Percentiles rank a stretch among this genome's conserved stretches.
Conservation (phyloP, 2,329 filamentous ascomycete genomes). For the Aspergillus uvarum region DNA sequence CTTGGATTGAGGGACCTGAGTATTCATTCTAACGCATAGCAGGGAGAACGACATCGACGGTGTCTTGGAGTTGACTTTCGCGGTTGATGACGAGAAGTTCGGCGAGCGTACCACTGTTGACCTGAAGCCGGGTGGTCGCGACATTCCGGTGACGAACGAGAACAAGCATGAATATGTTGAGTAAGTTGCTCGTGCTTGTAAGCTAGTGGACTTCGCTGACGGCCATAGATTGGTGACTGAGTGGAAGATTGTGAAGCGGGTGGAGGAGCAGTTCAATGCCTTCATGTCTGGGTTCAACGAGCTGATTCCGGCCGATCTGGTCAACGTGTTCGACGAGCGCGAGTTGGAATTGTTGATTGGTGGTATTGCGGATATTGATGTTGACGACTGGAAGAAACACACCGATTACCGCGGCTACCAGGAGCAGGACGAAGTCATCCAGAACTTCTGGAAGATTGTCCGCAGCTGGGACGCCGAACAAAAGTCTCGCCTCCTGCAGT, state of each 20-base stretch:
- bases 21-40: constrained; percentile 21
- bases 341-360: constrained; percentile 95
- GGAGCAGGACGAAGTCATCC: constrained; percentile 93
- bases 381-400: constrained; percentile 99
- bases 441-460: constrained; percentile 97
- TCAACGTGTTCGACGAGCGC: constrained; percentile 98
- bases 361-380: constrained; percentile 99
- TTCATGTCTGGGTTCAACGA: constrained; percentile 98
- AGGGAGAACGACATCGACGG: constrained; percentile 94
- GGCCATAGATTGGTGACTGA: constrained; percentile 77
- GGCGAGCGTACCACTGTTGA: constrained; percentile 93
- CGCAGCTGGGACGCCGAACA: constrained; percentile 97
- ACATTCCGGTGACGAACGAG: constrained; percentile 96
- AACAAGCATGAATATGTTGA: constrained; percentile 99
- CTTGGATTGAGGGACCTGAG: background rate
- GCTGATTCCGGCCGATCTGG: constrained; percentile 90
- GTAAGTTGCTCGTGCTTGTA: constrained; percentile 47
- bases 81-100: constrained; percentile 95
- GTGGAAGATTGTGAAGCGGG: constrained; percentile 98
- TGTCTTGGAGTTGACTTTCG: constrained; percentile 92
- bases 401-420: constrained; percentile 99
- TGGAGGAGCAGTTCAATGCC: constrained; percentile 96
- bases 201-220: constrained; percentile 1
- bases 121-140: constrained; percentile 80
- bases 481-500: constrained; percentile 93